Conservation (phyloP, 495 filamentous ascomycete species). For the Aspergillus indologenus region DNA sequence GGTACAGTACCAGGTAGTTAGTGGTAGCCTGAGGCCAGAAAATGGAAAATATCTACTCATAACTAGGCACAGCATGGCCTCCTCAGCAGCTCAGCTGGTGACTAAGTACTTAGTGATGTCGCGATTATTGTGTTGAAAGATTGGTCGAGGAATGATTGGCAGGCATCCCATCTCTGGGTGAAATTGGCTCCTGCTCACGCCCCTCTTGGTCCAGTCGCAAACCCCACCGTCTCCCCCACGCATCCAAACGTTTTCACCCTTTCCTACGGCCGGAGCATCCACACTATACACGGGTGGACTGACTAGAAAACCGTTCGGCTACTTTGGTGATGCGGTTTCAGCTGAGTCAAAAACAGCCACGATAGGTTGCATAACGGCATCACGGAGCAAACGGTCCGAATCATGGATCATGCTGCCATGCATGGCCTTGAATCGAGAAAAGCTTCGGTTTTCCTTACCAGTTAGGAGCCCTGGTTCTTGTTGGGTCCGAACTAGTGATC, state of each 20-base stretch:
- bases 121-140: not conserved
- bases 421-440: not conserved
- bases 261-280: not conserved
- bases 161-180: not conserved
- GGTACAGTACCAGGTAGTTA: too few relatives aligned
- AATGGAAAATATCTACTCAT: too few relatives aligned
- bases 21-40: too few relatives aligned
- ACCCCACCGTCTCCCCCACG: slow-evolving; percentile 1
- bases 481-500: not conserved
- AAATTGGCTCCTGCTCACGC: slow-evolving; percentile 6
- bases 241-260: not conserved
- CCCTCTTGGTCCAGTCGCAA: slow-evolving; percentile 1
- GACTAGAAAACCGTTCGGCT: not conserved
- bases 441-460: not conserved
- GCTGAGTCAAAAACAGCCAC: not conserved
- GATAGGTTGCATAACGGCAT: not conserved
- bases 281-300: not conserved
- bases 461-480: not conserved
- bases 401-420: not conserved
- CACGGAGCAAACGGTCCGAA: not conserved
- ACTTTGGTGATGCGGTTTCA: not conserved
- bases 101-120: not conserved
- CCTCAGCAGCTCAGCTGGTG: too few relatives aligned
- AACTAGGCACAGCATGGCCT: too few relatives aligned
- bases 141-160: not conserved